Percentiles rank a stretch among this genome's conserved stretches.
These are phyloP conservation scores for Omphalotus guepiniiformis DNA, from an alignment of 768 basidiomycete genomes.

Conservation along the genomic window DNA sequence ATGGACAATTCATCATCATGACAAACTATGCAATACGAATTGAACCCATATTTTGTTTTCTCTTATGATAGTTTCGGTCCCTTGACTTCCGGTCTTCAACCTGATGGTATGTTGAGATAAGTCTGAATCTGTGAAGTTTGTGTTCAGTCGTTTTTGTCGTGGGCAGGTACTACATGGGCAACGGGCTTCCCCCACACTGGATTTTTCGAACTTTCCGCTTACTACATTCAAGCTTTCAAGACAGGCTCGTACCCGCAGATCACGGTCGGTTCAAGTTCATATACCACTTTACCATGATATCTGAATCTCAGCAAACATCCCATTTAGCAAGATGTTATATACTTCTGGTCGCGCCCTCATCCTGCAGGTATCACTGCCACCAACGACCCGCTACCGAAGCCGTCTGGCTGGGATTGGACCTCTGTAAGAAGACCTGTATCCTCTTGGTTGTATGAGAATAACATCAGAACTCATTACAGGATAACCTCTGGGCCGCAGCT, in stretches of 20 bases:
- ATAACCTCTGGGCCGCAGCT: constrained; percentile 64
- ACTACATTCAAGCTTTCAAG: constrained; percentile 66
- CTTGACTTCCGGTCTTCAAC: constrained; percentile 46
- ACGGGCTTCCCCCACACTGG: constrained; percentile 42
- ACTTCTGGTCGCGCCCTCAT: constrained; percentile 64
- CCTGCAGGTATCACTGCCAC: constrained; percentile 42
- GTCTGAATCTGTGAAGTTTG: not conserved
- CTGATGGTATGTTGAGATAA: constrained; percentile 24
- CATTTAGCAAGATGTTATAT: constrained; percentile 39
- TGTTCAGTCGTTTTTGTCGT: constrained; percentile 34
- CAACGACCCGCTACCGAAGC: constrained; percentile 41
- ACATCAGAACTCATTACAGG: constrained; percentile 33
- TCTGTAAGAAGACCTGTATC: constrained; percentile 32
- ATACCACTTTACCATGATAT: constrained; percentile 13
- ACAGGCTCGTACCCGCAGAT: constrained; percentile 59
- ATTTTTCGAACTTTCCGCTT: constrained; percentile 60
- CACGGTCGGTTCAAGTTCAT: constrained; percentile 41
- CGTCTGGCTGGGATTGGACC: constrained; percentile 47
- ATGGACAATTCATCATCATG: constrained; percentile 29
- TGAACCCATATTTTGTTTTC: constrained; percentile 29
- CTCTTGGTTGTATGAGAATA: constrained; percentile 32
- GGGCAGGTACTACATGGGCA: constrained; percentile 38
- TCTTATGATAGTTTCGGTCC: constrained; percentile 65
- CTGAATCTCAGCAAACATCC: constrained; percentile 15
- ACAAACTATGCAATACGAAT: not conserved